Evolutionary conservation across 2,329 filamentous ascomycete species (phyloP), one percentile per base, ranked within the genome.

Genomic region (Xylariaceae sp.): DNA sequence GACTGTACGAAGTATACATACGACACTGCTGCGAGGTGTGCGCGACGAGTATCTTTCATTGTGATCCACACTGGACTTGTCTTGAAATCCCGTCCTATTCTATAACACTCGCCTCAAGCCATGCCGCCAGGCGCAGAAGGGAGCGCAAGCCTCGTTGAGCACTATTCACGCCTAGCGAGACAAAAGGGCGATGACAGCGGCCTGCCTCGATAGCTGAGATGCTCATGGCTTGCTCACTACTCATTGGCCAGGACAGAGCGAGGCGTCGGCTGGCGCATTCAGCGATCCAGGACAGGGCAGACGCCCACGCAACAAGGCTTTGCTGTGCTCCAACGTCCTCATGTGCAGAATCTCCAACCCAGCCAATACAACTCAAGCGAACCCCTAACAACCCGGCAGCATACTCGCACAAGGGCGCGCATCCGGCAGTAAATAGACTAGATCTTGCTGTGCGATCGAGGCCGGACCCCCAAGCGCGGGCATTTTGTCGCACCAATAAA

Each of bases 121-220:
- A n/a, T 45, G 41, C 47, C n/a, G 47, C 47, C 47, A n/a, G 15
- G 15, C 23, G 23, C 8, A 9, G 15, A 49, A 18, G n/a, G 23
- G 23, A 23, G 15, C 47, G 17, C 8, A 18, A 18, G 47, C 15
- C 47, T 18, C 47, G 8, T 18, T 18, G 41, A 5, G 41, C 13
- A 45, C 41, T 45, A 45, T 47, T 56, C 15, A 41, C 44, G 30
- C 18, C 37, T n/a, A 47, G 47, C n/a, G 35, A 37, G 53, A 44
- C 23, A 44, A n/a, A 23, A 17, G 41, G 23, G 41, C 35, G 17
- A 50, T 13, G 30, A 50, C 10, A 53, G 53, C 17, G 23, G 23
- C 11, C 51, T 45, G 35, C 15, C 37, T 61, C 49, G 35, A 18
- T 45, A 59, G 55, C 55, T 59, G 50, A 56, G 39, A 13, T 53